Base-by-base conservation (phyloP, 345 rosid species). In the Ricinus communis region DNA sequence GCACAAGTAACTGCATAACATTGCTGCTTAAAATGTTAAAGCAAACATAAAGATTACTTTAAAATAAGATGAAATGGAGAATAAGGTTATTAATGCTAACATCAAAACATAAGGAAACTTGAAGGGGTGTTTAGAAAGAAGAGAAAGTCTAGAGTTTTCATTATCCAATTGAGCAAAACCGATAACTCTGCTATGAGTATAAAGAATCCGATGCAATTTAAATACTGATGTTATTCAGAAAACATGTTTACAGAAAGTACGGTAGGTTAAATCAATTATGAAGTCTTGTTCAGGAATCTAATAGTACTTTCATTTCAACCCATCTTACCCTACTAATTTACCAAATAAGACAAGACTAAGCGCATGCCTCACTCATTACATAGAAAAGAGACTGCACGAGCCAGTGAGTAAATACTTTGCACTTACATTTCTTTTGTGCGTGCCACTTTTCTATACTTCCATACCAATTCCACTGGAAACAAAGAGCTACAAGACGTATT, bases 381-480 rank as follows among this genome's bases (percentile, higher is more conserved):
- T 0, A 2, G 9, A 46, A 45, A 46, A 2, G 16, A 55, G 41
- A 10, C 27, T 56, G 13, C 2, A 27, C 5, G 21, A n/a, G 21
- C 27, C 19, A 31, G 19, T 51, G 30, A 8, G 28, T 40, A 21
- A 40, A 19, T 13, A 24, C 16, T 31, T 13, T 40, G 33, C 46
- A 12, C 76, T 21, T 47, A 65, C 76, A 38, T 21, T 65, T 47
- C 50, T 65, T 46, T 30, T 51, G 70, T 16, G 67, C 65, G 51
- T 78, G 78, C 89, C 85, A 88, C 75, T 74, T 79, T 54, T 84
- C 86, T 41, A 90, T 91, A 40, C 79, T 82, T 31, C 80, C 69
- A 45, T 91, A 94, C 95, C 91, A 88, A 72, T 80, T 90, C 97
- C 98, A 90, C 51, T 82, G 91, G 66, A 87, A 88, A 66, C 70